phyloP scores from a whole-genome alignment of 148 eudicot species.

The Bassia scoparia region DNA sequence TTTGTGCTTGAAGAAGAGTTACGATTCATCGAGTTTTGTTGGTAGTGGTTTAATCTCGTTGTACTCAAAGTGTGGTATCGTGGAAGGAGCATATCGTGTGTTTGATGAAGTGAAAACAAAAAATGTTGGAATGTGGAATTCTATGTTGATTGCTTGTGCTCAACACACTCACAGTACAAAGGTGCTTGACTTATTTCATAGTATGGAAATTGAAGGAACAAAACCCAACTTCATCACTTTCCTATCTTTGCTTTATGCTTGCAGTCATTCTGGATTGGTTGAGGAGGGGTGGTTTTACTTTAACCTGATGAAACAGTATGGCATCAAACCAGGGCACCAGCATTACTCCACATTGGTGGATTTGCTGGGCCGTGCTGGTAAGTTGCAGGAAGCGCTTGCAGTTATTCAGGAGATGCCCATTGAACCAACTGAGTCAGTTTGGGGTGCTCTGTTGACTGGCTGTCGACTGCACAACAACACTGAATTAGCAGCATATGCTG shows the following conservation, averaged over 20 bases:
- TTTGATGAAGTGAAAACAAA: constrained; percentile 46
- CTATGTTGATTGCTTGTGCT: constrained; percentile 87
- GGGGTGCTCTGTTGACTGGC: constrained; percentile 85
- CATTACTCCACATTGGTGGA: constrained; percentile 81
- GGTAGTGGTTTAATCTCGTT: constrained; percentile 79
- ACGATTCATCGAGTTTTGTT: constrained; percentile 59
- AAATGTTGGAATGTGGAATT: constrained; percentile 86
- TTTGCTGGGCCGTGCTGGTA: constrained; percentile 79
- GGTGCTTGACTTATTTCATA: constrained; percentile 45
- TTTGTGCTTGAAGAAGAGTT: constrained; percentile 57
- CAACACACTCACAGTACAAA: constrained; percentile 60
- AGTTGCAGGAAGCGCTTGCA: constrained; percentile 56
- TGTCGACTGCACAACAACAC: constrained; percentile 59
- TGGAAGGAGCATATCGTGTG: constrained; percentile 54
- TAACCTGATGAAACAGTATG: constrained; percentile 51
- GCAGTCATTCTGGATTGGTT: constrained; percentile 83
- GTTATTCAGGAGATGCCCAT: constrained; percentile 68
- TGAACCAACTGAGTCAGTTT: constrained; percentile 73
- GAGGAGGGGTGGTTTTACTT: constrained; percentile 66
- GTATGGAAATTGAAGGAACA: constrained; percentile 40
- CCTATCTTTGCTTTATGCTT: constrained; percentile 66
- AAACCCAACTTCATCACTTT: constrained; percentile 86
- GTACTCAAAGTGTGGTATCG: constrained; percentile 81
- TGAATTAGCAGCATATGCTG: constrained; percentile 78
- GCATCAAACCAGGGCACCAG: constrained; percentile 66